Conservation (phyloP, 768 basidiomycete genomes). For the Boletus coccyginus region DNA sequence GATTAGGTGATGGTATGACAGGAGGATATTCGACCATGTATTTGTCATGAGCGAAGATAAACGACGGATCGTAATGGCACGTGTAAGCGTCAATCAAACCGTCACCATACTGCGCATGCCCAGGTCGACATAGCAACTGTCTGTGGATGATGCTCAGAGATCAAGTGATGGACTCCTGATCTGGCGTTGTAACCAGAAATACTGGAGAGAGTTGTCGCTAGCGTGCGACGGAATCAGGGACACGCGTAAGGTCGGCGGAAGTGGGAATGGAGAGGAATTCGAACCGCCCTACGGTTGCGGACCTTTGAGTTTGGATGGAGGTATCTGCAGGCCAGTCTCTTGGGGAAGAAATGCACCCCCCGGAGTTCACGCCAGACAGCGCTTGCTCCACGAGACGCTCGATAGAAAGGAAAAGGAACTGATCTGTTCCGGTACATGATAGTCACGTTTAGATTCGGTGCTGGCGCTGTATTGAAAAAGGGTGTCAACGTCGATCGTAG, state of each 20-base stretch:
- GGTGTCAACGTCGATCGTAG: constrained; percentile 6
- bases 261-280: background rate
- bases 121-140: constrained; percentile 3
- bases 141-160: background rate
- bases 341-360: background rate
- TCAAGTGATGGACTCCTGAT: background rate
- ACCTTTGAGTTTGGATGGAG: background rate
- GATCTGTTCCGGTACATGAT: background rate
- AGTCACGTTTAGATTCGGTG: background rate
- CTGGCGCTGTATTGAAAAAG: constrained; percentile 3
- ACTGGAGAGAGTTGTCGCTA: background rate
- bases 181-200: background rate
- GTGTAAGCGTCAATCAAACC: constrained; percentile 2
- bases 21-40: background rate
- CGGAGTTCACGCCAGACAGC: background rate
- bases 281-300: background rate
- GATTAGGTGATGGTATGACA: background rate
- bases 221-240: background rate
- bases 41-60: background rate
- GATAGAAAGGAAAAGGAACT: background rate
- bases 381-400: background rate
- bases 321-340: background rate
- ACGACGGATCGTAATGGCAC: background rate
- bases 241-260: background rate
- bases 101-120: background rate